These are phyloP conservation scores for Talaromyces sp. DNA, from an alignment of 2,329 filamentous ascomycete genomes.

Conservation along the genomic window DNA sequence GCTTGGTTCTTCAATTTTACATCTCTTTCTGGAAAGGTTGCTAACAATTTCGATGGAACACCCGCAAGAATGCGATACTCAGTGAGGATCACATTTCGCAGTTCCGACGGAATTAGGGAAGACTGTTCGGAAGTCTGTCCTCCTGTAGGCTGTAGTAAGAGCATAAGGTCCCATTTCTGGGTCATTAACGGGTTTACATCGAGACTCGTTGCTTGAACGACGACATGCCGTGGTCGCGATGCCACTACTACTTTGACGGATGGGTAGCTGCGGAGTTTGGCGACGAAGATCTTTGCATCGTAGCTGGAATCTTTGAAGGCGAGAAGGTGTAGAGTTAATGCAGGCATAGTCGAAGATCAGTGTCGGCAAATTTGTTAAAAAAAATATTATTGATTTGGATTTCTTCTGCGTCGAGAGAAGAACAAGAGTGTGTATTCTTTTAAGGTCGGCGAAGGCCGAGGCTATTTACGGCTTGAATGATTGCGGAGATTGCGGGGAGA, in stretches of 20 bases:
- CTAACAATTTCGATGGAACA: slow-evolving; percentile 36
- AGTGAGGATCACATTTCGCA: slow-evolving; percentile 22
- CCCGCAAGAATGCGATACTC: slow-evolving; percentile 36
- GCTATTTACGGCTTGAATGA: not conserved
- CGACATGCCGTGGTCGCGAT: slow-evolving; percentile 35
- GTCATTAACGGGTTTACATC: slow-evolving; percentile 29
- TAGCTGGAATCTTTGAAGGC: slow-evolving; percentile 25
- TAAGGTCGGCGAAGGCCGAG: not conserved
- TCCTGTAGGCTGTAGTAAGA: slow-evolving; percentile 28
- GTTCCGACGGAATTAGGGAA: slow-evolving; percentile 22
- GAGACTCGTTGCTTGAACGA: slow-evolving; percentile 35
- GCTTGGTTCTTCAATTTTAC: slow-evolving; percentile 23
- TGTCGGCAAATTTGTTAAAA: not conserved
- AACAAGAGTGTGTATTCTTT: too few species aligned
- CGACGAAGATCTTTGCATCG: slow-evolving; percentile 27
- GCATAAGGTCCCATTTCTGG: slow-evolving; percentile 35
- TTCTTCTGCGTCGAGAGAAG: too few species aligned
- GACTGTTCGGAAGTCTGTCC: not conserved
- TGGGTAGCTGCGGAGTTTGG: slow-evolving; percentile 26
- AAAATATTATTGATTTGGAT: too few species aligned
- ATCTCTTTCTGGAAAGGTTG: slow-evolving; percentile 27
- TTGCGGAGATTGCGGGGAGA: not conserved
- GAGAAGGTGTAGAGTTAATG: slow-evolving; percentile 36
- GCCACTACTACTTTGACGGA: slow-evolving; percentile 31
- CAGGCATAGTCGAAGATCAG: slow-evolving; percentile 28